phyloP scores from a whole-genome alignment of 164 flowering plant species.

The Annona squamosa region DNA sequence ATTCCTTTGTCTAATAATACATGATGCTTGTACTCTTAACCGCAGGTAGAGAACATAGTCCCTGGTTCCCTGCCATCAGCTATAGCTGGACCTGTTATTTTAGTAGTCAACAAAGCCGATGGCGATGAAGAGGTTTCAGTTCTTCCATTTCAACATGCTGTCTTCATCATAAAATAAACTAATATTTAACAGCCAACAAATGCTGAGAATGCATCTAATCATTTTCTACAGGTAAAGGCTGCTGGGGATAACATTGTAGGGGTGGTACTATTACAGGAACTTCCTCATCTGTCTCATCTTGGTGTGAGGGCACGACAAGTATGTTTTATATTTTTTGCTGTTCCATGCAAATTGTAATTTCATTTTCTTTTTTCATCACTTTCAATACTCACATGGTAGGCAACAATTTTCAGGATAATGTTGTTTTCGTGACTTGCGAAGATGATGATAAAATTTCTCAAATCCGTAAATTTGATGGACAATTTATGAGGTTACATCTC shows the following conservation, averaged over 20 bases:
- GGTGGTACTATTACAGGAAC: slow-evolving; percentile 85
- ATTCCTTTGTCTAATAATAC: background rate
- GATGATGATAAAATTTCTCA: slow-evolving; percentile 64
- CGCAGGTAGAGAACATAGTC: slow-evolving; percentile 72
- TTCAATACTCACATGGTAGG: background rate
- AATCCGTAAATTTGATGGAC: slow-evolving; percentile 42
- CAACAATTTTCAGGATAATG: slow-evolving; percentile 64
- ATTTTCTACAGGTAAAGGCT: slow-evolving; percentile 60
- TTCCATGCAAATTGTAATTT: background rate
- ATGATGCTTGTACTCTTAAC: background rate
- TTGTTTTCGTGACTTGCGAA: slow-evolving; percentile 95
- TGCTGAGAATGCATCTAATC: background rate
- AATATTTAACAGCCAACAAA: too few relatives aligned
- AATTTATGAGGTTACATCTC: slow-evolving; percentile 58
- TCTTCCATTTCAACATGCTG: background rate
- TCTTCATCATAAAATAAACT: background rate
- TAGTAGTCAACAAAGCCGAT: slow-evolving; percentile 85
- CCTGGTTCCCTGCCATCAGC: slow-evolving; percentile 72
- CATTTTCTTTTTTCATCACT: background rate
- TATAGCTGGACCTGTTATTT: slow-evolving; percentile 63
- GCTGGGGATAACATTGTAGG: slow-evolving; percentile 77
- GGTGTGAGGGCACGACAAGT: slow-evolving; percentile 98
- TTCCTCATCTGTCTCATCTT: slow-evolving; percentile 96
- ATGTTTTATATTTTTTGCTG: slow-evolving; percentile 21
- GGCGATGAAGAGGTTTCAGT: slow-evolving; percentile 91